These are phyloP conservation scores for Yarrowia sp. DNA, from an alignment of 805 yeast genomes.

Conservation along the genomic window DNA sequence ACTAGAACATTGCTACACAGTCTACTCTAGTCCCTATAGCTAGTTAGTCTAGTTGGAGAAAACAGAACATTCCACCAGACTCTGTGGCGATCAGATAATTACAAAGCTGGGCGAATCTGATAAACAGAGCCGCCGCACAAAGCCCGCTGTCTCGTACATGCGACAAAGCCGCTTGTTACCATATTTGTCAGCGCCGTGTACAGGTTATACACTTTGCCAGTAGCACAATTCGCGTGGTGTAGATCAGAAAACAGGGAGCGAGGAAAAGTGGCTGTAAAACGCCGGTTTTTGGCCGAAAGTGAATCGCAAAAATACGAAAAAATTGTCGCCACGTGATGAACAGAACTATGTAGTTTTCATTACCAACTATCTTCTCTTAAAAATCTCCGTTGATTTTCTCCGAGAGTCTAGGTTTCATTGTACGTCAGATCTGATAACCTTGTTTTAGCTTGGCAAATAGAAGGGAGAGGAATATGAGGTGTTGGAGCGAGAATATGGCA, in stretches of 20 bases:
- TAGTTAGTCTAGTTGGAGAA: too few species aligned
- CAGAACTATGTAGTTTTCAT: not conserved
- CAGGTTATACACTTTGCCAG: not conserved
- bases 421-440: slow-evolving; percentile 7
- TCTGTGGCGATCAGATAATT: not conserved
- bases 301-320: not conserved
- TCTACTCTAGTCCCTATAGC: too few species aligned
- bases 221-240: slow-evolving; percentile 19
- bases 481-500: not conserved
- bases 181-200: not conserved
- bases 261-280: not conserved
- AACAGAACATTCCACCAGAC: too few species aligned
- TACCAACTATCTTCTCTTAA: too few species aligned
- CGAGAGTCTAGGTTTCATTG: slow-evolving; percentile 1
- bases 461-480: not conserved
- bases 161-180: not conserved
- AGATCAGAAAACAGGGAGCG: not conserved
- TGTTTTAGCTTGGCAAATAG: not conserved
- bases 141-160: not conserved
- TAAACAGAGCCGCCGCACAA: not conserved
- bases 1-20: too few species aligned
- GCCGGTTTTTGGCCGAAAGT: not conserved
- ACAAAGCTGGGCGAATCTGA: not conserved
- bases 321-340: not conserved
- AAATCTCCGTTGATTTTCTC: not conserved